phyloP scores from a whole-genome alignment of 1,139 yeast species.

The Keqinozyma sinolaborantium region DNA sequence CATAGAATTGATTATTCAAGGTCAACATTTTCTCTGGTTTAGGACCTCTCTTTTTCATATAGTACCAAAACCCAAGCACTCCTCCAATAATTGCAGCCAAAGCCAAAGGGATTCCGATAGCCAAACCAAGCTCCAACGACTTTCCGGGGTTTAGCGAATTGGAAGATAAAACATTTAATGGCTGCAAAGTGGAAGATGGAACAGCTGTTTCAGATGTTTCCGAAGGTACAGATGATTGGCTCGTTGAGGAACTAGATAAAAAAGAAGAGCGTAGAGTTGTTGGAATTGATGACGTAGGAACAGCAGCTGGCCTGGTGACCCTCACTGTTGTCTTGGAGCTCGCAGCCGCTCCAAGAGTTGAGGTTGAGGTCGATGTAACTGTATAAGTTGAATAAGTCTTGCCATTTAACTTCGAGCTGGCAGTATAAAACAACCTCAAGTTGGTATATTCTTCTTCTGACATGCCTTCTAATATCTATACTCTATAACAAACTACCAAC shows the following conservation, averaged over 20 bases:
- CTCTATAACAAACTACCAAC: no score
- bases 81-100: conserved; percentile 23
- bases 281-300: background rate
- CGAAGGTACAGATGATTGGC: no score
- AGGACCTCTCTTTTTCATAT: conserved; percentile 8
- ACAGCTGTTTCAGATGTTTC: no score
- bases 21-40: conserved; percentile 8
- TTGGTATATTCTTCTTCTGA: background rate
- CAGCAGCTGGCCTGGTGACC: conserved; percentile 1
- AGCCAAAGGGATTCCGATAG: conserved; percentile 43
- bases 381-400: conserved; percentile 1
- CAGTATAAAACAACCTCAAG: background rate
- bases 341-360: conserved; percentile 1
- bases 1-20: conserved; percentile 7
- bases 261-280: no score
- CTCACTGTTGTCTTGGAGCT: background rate
- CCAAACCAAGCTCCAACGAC: conserved; percentile 25
- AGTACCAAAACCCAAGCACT: conserved; percentile 18
- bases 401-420: background rate
- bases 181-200: no score
- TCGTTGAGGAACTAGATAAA: no score
- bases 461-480: no score
- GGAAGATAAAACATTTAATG: no score
- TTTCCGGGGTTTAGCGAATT: background rate
- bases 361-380: conserved; percentile 3